These are phyloP conservation scores for Ceratocystis cacaofunesta DNA, from an alignment of 2,329 filamentous ascomycete species.

Conservation along the genomic window DNA sequence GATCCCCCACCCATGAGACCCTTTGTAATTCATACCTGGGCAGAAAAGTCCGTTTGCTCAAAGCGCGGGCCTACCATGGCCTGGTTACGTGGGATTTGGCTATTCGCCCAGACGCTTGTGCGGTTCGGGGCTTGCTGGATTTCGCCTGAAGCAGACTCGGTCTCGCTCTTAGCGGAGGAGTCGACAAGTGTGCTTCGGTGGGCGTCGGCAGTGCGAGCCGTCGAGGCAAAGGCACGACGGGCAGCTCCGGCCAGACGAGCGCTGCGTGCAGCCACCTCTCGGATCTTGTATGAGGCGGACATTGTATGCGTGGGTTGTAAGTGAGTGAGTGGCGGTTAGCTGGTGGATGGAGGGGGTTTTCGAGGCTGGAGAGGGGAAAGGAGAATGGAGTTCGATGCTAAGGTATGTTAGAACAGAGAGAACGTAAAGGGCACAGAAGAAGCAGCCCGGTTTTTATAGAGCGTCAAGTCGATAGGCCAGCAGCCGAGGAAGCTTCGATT, in stretches of 20 bases:
- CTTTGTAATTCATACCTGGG: slow-evolving; percentile 51
- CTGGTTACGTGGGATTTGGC: slow-evolving; percentile 62
- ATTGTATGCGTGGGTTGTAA: not conserved
- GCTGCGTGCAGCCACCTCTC: not conserved
- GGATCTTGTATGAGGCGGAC: not conserved
- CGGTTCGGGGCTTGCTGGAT: slow-evolving; percentile 74
- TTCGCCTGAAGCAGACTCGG: slow-evolving; percentile 31
- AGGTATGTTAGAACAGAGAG: not conserved
- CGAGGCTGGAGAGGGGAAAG: not conserved
- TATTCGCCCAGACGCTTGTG: slow-evolving; percentile 63
- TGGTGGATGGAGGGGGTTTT: not conserved
- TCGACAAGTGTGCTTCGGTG: slow-evolving; percentile 5
- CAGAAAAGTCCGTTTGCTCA: slow-evolving; percentile 87
- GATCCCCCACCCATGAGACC: not conserved
- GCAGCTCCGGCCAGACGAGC: not conserved
- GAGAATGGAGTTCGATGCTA: not conserved
- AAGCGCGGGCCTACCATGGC: slow-evolving; percentile 93
- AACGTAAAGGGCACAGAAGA: not conserved
- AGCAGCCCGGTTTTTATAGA: not conserved
- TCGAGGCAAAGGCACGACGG: not conserved
- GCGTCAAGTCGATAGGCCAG: too few species aligned
- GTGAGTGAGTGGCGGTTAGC: not conserved
- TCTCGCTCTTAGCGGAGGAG: slow-evolving; percentile 19
- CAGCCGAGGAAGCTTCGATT: too few species aligned
- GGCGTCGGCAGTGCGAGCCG: not conserved